Percentiles rank a stretch among this genome's conserved stretches.
Evolutionary conservation across 257 asterid species (phyloP).

Genomic region (Craterostigma plantagineum): DNA sequence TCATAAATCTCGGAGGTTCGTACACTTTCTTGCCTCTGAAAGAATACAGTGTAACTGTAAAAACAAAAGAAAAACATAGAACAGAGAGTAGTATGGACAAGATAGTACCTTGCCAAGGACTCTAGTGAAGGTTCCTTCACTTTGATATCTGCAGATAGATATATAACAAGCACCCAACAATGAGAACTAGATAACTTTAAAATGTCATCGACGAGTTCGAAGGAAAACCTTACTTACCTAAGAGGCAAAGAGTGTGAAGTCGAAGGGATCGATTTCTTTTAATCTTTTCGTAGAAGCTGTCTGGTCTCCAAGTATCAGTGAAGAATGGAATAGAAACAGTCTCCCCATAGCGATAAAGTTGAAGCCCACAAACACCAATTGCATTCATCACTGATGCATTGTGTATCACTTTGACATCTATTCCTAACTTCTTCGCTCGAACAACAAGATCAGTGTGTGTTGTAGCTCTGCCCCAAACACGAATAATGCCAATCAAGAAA

Average conservation of each 20-base stretch:
- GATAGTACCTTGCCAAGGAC: conserved; percentile 48
- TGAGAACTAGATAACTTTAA: conserved; percentile 1
- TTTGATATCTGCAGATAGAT: conserved; percentile 56
- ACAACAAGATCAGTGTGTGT: conserved; percentile 90
- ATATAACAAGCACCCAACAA: conserved; percentile 2
- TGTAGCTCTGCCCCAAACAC: conserved; percentile 45
- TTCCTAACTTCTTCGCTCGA: conserved; percentile 70
- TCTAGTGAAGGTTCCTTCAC: conserved; percentile 83
- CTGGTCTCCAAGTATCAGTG: conserved; percentile 93
- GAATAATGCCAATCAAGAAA: conserved; percentile 6
- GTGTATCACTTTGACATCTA: conserved; percentile 70
- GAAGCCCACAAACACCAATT: conserved; percentile 80
- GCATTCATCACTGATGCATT: conserved; percentile 96
- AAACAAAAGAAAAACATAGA: too few relatives aligned
- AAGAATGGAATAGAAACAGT: conserved; percentile 77
- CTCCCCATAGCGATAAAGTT: conserved; percentile 88
- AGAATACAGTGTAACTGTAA: too few relatives aligned
- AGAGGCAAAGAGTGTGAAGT: conserved; percentile 74
- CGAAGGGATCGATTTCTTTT: conserved; percentile 45
- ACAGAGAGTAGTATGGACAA: conserved; percentile 11
- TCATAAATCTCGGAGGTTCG: conserved; percentile 83
- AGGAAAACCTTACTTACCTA: conserved; percentile 47
- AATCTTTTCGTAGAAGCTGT: conserved; percentile 78
- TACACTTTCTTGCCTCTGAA: conserved; percentile 71
- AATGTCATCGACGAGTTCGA: too few relatives aligned